phyloP scores from a whole-genome alignment of 768 basidiomycete species.

The Tylopilus vinaceipallidus region DNA sequence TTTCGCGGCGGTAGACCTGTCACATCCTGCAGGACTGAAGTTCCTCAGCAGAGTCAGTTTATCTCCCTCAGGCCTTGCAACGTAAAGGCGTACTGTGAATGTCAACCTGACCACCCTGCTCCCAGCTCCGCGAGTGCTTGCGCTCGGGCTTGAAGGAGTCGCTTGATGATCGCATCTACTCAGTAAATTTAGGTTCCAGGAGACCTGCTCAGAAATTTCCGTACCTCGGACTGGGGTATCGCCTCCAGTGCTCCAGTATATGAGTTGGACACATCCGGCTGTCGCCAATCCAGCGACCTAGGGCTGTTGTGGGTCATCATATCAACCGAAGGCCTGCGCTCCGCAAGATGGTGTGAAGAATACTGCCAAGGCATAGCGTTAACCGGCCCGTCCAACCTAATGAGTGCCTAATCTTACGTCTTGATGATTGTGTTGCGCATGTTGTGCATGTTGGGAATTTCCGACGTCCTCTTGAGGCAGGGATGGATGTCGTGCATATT shows the following conservation, averaged over 20 bases:
- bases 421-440: constrained; percentile 30
- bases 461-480: constrained; percentile 31
- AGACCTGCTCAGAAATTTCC: constrained; percentile 11
- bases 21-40: constrained; percentile 44
- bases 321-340: constrained; percentile 31
- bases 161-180: constrained; percentile 38
- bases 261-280: constrained; percentile 31
- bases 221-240: constrained; percentile 35
- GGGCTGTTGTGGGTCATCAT: constrained; percentile 36
- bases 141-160: constrained; percentile 41
- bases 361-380: constrained; percentile 25
- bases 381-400: constrained; percentile 17
- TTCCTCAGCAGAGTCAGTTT: constrained; percentile 9
- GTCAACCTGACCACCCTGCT: constrained; percentile 42
- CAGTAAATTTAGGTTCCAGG: constrained; percentile 31
- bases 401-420: constrained; percentile 30
- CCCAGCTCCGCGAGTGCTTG: constrained; percentile 66
- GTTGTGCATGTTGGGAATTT: constrained; percentile 30
- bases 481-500: constrained; percentile 33
- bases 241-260: constrained; percentile 29
- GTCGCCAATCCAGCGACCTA: constrained; percentile 34
- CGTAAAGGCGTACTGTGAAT: constrained; percentile 24
- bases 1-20: constrained; percentile 55
- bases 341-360: constrained; percentile 33
- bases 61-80: constrained; percentile 8